A percentile compares a stretch with the other conserved stretches of the same genome.
Evolutionary conservation across 768 basidiomycete species (phyloP).

Genomic region (Terana coerulea): DNA sequence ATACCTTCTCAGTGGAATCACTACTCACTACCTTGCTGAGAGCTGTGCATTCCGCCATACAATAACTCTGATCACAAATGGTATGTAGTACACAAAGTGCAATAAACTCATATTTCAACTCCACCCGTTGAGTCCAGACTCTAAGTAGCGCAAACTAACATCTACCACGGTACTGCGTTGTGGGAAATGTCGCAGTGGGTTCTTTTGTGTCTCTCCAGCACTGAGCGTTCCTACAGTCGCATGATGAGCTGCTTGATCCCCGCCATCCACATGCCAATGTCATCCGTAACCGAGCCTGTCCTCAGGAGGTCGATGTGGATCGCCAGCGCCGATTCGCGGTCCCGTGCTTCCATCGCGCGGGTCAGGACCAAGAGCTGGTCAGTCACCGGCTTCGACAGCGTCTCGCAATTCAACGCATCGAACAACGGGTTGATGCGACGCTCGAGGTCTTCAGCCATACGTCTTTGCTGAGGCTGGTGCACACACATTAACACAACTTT

Average conservation of each 20-base stretch:
- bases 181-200: background rate
- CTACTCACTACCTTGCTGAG: no score
- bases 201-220: background rate
- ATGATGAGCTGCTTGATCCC: conserved; percentile 86
- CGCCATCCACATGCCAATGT: conserved; percentile 86
- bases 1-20: no score
- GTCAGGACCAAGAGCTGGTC: conserved; percentile 70
- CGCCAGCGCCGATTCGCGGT: conserved; percentile 72
- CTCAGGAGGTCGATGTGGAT: conserved; percentile 88
- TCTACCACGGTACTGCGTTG: background rate
- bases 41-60: no score
- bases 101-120: conserved; percentile 1
- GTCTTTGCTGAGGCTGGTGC: conserved; percentile 71
- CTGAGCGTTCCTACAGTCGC: conserved; percentile 40
- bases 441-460: conserved; percentile 83
- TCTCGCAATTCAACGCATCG: conserved; percentile 90
- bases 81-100: no score
- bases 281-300: conserved; percentile 71
- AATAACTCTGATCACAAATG: no score
- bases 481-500: conserved; percentile 5
- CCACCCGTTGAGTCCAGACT: conserved; percentile 7
- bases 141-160: background rate
- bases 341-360: conserved; percentile 75
- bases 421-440: conserved; percentile 82
- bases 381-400: conserved; percentile 64